A percentile compares a stretch with the other conserved stretches of the same genome.
phyloP scores from a whole-genome alignment of 805 yeast species.

The Jamesozyma gamospora region DNA sequence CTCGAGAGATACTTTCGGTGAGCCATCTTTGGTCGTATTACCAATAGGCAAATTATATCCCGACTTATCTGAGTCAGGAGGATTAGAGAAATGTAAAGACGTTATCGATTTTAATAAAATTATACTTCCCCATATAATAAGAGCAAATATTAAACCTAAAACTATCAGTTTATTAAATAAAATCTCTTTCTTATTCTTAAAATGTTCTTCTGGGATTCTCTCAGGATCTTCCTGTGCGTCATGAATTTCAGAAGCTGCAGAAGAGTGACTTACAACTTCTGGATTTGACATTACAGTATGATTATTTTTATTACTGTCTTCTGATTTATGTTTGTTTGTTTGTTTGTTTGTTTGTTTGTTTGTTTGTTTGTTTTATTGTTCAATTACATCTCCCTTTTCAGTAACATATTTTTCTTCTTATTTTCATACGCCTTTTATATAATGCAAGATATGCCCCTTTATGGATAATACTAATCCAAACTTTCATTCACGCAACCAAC shows the following conservation, averaged over 20 bases:
- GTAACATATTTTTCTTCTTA: no score
- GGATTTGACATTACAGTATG: no score
- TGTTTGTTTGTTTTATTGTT: no score
- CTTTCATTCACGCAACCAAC: no score
- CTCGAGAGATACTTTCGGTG: conserved; percentile 31
- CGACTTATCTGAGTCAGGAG: not conserved
- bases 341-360: no score
- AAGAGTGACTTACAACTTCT: not conserved
- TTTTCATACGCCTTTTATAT: no score
- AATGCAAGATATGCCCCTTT: no score
- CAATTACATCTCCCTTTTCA: no score
- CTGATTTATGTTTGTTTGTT: no score
- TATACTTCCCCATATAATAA: conserved; percentile 20
- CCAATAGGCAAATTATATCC: conserved; percentile 10
- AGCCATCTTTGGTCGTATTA: conserved; percentile 14
- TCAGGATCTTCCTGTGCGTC: conserved; percentile 7
- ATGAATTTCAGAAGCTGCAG: not conserved
- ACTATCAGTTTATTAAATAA: conserved; percentile 7
- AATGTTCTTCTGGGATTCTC: conserved; percentile 11
- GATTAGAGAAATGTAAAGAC: not conserved
- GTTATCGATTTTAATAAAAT: conserved; percentile 10
- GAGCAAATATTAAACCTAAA: conserved; percentile 10
- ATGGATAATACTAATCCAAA: no score
- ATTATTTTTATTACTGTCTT: no score
- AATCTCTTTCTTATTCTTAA: conserved; percentile 4